Percentiles rank a stretch among this genome's conserved stretches.
These are phyloP conservation scores for Xylona heveae DNA, from an alignment of 495 filamentous ascomycete genomes.

Conservation along the genomic window DNA sequence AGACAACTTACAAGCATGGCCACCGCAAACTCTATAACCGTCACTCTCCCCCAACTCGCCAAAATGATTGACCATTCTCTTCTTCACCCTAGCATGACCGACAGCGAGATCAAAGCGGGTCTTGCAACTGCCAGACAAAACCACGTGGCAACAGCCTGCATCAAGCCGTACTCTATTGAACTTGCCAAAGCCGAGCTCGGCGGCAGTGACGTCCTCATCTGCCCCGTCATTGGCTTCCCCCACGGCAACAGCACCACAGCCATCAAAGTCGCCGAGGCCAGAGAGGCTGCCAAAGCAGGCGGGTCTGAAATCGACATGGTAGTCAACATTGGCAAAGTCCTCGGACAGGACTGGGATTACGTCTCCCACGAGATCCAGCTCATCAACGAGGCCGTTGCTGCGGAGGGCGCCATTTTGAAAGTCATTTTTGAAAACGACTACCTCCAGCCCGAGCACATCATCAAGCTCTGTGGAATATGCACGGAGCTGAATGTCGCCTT, in stretches of 20 bases:
- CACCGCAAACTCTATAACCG: constrained; percentile 17
- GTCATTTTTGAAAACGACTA: constrained; percentile 40
- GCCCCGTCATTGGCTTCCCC: constrained; percentile 35
- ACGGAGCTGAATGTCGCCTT: constrained; percentile 24
- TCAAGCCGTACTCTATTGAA: constrained; percentile 31
- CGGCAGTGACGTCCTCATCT: constrained; percentile 25
- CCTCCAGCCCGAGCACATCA: constrained; percentile 22
- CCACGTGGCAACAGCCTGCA: constrained; percentile 30
- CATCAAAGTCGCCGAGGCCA: constrained; percentile 25
- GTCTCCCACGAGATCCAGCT: constrained; percentile 24
- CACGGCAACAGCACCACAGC: constrained; percentile 33
- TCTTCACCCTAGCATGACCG: constrained; percentile 37
- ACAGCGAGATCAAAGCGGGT: constrained; percentile 26
- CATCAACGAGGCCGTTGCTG: constrained; percentile 24
- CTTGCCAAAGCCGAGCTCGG: constrained; percentile 23
- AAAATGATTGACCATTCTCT: constrained; percentile 40
- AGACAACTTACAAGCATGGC: too few relatives aligned
- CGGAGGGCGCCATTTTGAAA: constrained; percentile 24
- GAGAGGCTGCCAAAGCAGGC: constrained; percentile 22
- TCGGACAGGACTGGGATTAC: constrained; percentile 32
- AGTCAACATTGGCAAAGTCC: constrained; percentile 32
- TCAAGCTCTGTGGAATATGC: constrained; percentile 28
- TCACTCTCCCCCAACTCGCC: constrained; percentile 28
- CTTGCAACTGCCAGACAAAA: constrained; percentile 23
- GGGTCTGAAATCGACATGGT: constrained; percentile 37